Evolutionary conservation across 495 filamentous ascomycete species (phyloP).

Genomic region (Parachaetomium inaequale): DNA sequence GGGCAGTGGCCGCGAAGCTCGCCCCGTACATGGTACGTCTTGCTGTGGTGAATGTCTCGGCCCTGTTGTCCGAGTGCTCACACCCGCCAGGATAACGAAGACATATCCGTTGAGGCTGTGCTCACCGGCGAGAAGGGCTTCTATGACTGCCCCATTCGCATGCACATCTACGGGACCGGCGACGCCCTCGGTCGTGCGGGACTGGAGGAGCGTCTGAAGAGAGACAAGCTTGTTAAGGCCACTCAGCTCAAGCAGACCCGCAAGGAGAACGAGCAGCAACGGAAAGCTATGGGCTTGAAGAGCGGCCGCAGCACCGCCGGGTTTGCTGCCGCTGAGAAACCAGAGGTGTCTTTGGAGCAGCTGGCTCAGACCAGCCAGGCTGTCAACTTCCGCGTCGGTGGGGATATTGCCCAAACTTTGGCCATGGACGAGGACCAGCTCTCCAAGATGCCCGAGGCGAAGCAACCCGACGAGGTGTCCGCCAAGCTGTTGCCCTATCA

Average conservation of each 20-base stretch:
- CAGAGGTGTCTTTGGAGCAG: conserved; percentile 50
- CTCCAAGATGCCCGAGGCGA: conserved; percentile 67
- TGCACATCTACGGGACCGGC: conserved; percentile 64
- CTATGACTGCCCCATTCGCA: conserved; percentile 67
- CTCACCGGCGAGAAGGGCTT: conserved; percentile 52
- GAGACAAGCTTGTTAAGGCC: conserved; percentile 52
- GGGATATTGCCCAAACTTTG: conserved; percentile 62
- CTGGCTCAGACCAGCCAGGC: conserved; percentile 63
- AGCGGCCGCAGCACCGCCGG: conserved; percentile 33
- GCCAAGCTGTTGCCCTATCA: conserved; percentile 78
- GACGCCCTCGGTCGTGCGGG: conserved; percentile 47
- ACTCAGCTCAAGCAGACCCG: conserved; percentile 47
- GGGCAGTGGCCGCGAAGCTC: conserved; percentile 61
- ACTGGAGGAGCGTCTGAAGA: conserved; percentile 59
- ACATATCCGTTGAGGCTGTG: conserved; percentile 61
- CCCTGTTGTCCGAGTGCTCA: not conserved
- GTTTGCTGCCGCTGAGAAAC: conserved; percentile 31
- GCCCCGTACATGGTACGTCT: conserved; percentile 60
- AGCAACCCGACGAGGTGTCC: conserved; percentile 58
- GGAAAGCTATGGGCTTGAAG: conserved; percentile 35
- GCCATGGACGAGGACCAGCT: conserved; percentile 70
- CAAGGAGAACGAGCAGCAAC: conserved; percentile 49
- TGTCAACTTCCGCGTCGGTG: conserved; percentile 55
- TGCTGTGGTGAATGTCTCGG: not conserved
- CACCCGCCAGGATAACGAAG: conserved; percentile 28